These are phyloP conservation scores for Pilobolus umbonatus DNA, from an alignment of 192 early-diverging fungal genomes.

Conservation along the genomic window DNA sequence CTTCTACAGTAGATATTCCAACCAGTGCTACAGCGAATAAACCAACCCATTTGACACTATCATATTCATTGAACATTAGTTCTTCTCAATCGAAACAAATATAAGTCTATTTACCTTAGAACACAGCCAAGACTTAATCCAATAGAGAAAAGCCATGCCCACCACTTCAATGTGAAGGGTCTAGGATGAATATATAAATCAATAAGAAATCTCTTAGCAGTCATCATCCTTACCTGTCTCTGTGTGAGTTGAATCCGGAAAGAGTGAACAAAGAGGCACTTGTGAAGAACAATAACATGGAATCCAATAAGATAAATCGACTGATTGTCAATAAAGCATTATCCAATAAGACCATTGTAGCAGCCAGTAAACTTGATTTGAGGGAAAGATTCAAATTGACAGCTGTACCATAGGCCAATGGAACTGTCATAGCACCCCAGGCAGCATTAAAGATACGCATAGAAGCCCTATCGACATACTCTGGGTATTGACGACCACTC, in stretches of 20 bases:
- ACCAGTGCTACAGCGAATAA: conserved; percentile 87
- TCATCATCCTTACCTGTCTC: neutral
- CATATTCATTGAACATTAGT: neutral
- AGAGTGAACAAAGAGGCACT: conserved; percentile 62
- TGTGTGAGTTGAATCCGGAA: conserved; percentile 42
- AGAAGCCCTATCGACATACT: conserved; percentile 71
- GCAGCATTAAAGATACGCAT: conserved; percentile 89
- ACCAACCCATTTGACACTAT: conserved; percentile 95
- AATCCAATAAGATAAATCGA: conserved; percentile 31
- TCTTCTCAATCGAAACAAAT: neutral
- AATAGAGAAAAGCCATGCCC: conserved; percentile 77
- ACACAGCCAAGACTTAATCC: conserved; percentile 84
- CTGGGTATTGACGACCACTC: conserved; percentile 75
- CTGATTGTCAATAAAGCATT: conserved; percentile 26
- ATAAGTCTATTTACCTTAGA: conserved; percentile 11
- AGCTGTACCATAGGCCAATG: conserved; percentile 87
- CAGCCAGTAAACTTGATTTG: conserved; percentile 67
- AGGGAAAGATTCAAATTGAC: conserved; percentile 65
- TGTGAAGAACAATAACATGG: conserved; percentile 37
- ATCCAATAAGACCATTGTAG: conserved; percentile 70
- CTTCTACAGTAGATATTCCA: conserved; percentile 88
- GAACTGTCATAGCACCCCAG: conserved; percentile 85
- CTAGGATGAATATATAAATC: neutral
- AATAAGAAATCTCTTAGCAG: too few relatives aligned
- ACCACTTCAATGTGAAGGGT: conserved; percentile 87